Conservation (phyloP, 176 grass and related monocot genomes). For the Themeda triandra region DNA sequence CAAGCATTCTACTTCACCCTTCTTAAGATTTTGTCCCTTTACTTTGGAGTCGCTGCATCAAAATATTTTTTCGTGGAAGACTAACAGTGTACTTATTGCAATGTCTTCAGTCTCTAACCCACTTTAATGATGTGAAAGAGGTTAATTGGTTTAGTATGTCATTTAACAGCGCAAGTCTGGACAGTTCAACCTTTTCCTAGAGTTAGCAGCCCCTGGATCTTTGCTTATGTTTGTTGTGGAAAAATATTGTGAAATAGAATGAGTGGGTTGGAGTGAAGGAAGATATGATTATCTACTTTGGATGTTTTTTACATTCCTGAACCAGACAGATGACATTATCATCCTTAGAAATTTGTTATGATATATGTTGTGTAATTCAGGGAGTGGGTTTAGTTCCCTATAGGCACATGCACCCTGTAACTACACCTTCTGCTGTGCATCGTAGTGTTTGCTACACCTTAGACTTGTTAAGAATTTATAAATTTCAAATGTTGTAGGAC, state of each 20-base stretch:
- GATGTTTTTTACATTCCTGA: constrained; percentile 7
- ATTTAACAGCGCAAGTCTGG: not conserved
- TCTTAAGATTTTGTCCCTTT: not conserved
- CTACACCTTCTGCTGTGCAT: not conserved
- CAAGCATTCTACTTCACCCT: not conserved
- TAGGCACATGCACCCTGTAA: not conserved
- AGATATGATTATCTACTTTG: not conserved
- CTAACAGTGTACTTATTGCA: not conserved
- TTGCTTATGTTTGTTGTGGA: not conserved
- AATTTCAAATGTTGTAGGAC: not conserved
- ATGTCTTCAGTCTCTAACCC: not conserved
- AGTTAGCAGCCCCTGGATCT: not conserved
- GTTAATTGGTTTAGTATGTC: not conserved
- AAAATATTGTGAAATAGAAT: not conserved
- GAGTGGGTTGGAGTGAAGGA: not conserved
- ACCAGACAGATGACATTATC: not conserved
- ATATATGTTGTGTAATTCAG: not conserved
- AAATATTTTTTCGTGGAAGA: not conserved
- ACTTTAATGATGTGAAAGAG: not conserved
- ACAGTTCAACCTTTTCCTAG: not conserved
- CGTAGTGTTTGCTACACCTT: not conserved
- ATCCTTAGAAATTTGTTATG: not conserved
- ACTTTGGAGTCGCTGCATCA: not conserved
- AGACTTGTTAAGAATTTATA: not conserved
- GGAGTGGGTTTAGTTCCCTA: not conserved